Base-by-base conservation (phyloP, 495 filamentous ascomycete species). In the Penicillium argentinense region DNA sequence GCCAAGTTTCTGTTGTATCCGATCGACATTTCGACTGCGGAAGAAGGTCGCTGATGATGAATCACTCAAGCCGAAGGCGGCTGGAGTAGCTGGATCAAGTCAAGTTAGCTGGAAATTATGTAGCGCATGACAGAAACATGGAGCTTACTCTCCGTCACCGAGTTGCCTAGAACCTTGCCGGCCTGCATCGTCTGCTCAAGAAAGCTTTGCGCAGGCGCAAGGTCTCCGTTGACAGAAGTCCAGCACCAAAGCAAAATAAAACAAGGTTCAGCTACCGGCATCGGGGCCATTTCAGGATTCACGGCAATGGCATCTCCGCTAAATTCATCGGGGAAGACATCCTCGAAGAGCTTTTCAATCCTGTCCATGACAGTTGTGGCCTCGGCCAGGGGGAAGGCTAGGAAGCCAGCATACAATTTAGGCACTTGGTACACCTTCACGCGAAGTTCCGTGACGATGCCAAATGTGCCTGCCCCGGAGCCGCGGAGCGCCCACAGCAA, bases 401-500 rank as follows among this genome's bases (percentile, higher is more conserved):
- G 29, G 4, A 30, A 39, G 44, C 44, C 44, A 9, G 33, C 44
- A 9, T 39, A 27, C n/a, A 47, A 27, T 6, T 29, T 27, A 9
- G 44, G 44, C 33, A 47, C 27, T 14, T 54, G 55, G 30, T 58
- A 56, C 8, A 49, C 49, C 26, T 54, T 53, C 21, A 62, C 40
- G 13, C 52, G 57, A 14, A 66, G 30, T 39, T 64, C 60, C 3
- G 67, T 71, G 8, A 76, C 59, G 28, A 77, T 54, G n/a, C 73
- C 70, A 29, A 77, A 73, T 51, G 73, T 74, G 21, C 60, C 64
- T 4, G 29, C 29, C 17, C 60, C 61, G 9, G 67, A 70, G n/a
- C 71, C 74, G 26, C 63, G 55, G 14, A 76, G 50, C 7, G 66
- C 73, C 42, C 52, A 56, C 13, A 60, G 71, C 1, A 75, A 64